Conservation (phyloP, 768 basidiomycete genomes). For the Tylopilus cervinicoccineus region DNA sequence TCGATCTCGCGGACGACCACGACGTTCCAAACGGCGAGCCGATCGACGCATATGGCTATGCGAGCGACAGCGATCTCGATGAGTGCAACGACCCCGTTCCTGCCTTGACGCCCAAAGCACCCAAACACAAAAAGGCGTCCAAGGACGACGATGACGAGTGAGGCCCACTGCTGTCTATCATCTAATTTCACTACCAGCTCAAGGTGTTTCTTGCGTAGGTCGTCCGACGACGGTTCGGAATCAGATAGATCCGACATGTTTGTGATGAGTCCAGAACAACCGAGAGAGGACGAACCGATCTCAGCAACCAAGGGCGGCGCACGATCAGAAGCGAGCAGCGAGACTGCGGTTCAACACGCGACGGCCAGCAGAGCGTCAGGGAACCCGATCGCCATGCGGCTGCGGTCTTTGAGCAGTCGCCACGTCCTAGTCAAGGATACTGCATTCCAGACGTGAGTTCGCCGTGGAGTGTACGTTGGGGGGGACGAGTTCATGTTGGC, state of each 20-base stretch:
- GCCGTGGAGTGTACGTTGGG: neutral
- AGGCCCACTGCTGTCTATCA: too few relatives aligned
- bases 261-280: constrained; percentile 11
- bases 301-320: neutral
- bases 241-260: constrained; percentile 18
- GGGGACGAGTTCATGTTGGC: neutral
- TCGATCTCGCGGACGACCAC: constrained; percentile 13
- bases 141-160: constrained; percentile 14
- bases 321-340: neutral
- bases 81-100: constrained; percentile 13
- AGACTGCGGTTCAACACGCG: neutral
- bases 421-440: constrained; percentile 26
- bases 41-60: constrained; percentile 29
- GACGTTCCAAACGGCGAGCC: constrained; percentile 5
- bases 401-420: constrained; percentile 16
- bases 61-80: constrained; percentile 35
- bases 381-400: constrained; percentile 1
- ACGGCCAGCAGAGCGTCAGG: neutral
- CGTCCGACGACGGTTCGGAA: constrained; percentile 11
- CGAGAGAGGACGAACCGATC: neutral
- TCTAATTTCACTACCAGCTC: too few relatives aligned
- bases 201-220: too few relatives aligned
- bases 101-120: too few relatives aligned
- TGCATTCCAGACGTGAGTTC: constrained; percentile 27
- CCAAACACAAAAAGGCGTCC: too few relatives aligned